These are phyloP conservation scores for Melanomma pulvis-pyrius DNA, from an alignment of 495 filamentous ascomycete genomes.

Conservation along the genomic window DNA sequence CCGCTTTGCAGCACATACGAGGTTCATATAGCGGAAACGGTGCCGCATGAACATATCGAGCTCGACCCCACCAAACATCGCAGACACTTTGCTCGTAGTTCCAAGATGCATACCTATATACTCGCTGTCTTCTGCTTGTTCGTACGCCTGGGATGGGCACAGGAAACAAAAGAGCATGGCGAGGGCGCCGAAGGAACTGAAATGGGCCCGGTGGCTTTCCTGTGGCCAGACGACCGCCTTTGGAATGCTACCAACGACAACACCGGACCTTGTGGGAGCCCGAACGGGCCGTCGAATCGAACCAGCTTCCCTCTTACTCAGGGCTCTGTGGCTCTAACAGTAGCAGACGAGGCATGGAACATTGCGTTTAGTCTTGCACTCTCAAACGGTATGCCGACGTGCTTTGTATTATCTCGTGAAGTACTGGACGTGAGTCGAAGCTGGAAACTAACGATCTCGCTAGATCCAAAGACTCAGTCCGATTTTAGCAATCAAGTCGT, in stretches of 20 bases:
- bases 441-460: neutral
- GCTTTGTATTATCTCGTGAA: neutral
- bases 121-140: neutral
- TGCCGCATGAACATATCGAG: neutral
- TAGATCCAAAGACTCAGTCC: constrained; percentile 27
- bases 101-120: neutral
- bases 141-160: neutral
- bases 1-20: neutral
- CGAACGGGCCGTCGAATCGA: neutral
- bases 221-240: constrained; percentile 55
- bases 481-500: constrained; percentile 50
- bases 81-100: neutral
- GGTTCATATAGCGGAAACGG: neutral
- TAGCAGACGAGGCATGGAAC: constrained; percentile 53
- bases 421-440: neutral
- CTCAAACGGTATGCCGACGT: constrained; percentile 46
- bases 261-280: constrained; percentile 46
- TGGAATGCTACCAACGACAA: constrained; percentile 54
- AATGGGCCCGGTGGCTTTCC: constrained; percentile 59
- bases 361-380: constrained; percentile 54
- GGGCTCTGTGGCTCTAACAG: constrained; percentile 45
- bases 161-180: constrained; percentile 27
- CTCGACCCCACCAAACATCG: neutral
- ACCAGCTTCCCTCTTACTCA: constrained; percentile 32
- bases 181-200: constrained; percentile 36